Percentiles rank a stretch among this genome's conserved stretches.
Evolutionary conservation across 2,329 filamentous ascomycete species (phyloP).

Genomic region (Trichoderma sp.): DNA sequence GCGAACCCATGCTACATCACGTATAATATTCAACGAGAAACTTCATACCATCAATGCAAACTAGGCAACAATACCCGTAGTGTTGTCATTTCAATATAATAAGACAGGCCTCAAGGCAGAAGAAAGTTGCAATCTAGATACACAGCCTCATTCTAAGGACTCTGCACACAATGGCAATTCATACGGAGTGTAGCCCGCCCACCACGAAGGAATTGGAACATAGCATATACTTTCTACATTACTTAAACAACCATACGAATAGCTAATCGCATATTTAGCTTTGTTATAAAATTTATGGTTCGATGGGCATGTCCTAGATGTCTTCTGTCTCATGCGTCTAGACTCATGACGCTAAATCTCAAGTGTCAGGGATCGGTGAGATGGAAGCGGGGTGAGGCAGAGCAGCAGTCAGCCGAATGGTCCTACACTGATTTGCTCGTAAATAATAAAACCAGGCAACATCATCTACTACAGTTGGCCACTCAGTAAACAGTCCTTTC

Average conservation of each 20-base stretch:
- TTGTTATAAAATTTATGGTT: not conserved
- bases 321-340: not conserved
- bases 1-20: too few relatives aligned
- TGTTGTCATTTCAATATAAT: not conserved
- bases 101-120: not conserved
- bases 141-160: not conserved
- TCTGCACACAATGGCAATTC: too few relatives aligned
- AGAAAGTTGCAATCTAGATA: not conserved
- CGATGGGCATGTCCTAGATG: not conserved
- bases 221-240: not conserved
- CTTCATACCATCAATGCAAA: too few relatives aligned
- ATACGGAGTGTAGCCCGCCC: fast-evolving
- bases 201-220: not conserved
- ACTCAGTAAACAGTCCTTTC: not conserved
- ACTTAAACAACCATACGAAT: not conserved
- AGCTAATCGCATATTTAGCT: not conserved
- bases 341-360: not conserved
- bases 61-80: not conserved
- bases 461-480: too few relatives aligned
- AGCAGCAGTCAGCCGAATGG: not conserved
- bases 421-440: not conserved
- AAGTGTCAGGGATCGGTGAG: not conserved
- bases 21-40: too few relatives aligned
- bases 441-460: not conserved
- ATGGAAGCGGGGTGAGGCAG: slow-evolving; percentile 5